Conservation (phyloP, 2,329 filamentous ascomycete genomes). For the Xenoacremonium recifei region DNA sequence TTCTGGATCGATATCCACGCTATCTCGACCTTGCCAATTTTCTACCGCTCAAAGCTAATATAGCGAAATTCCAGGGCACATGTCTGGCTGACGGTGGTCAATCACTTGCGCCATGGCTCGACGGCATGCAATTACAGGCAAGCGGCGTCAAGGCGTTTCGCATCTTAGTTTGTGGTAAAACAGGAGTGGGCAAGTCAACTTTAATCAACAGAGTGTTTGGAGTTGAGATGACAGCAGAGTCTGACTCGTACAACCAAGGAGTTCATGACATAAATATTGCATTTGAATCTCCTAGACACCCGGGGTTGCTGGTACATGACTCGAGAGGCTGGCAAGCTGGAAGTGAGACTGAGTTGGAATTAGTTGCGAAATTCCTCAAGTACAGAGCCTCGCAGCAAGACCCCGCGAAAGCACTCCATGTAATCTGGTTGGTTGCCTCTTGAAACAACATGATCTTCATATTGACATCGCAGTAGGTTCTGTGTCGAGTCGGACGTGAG, state of each 20-base stretch:
- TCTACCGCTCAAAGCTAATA: slow-evolving; percentile 13
- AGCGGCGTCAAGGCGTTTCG: slow-evolving; percentile 25
- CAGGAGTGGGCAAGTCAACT: slow-evolving; percentile 24
- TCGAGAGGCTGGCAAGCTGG: slow-evolving; percentile 25
- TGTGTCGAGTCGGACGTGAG: slow-evolving; percentile 24
- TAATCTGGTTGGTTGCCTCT: slow-evolving; percentile 17
- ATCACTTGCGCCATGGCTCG: slow-evolving; percentile 19
- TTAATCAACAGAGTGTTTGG: slow-evolving; percentile 27
- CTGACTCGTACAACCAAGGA: slow-evolving; percentile 20
- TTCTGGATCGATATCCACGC: slow-evolving; percentile 22
- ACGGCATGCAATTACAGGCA: slow-evolving; percentile 19
- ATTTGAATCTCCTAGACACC: slow-evolving; percentile 23
- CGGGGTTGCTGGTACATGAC: slow-evolving; percentile 23
- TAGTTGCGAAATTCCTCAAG: slow-evolving; percentile 25
- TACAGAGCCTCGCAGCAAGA: slow-evolving; percentile 24
- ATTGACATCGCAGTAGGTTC: slow-evolving; percentile 9
- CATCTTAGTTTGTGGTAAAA: slow-evolving; percentile 24
- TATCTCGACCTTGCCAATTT: slow-evolving; percentile 18
- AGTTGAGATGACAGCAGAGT: slow-evolving; percentile 24
- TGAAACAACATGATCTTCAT: fast-evolving
- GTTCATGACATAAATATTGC: slow-evolving; percentile 26
- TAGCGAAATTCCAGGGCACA: slow-evolving; percentile 20
- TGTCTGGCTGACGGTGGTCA: slow-evolving; percentile 8
- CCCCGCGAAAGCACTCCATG: slow-evolving; percentile 21
- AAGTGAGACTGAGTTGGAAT: slow-evolving; percentile 20